These are phyloP conservation scores for Penicillium paxilli DNA, from an alignment of 495 filamentous ascomycete genomes.

Conservation along the genomic window DNA sequence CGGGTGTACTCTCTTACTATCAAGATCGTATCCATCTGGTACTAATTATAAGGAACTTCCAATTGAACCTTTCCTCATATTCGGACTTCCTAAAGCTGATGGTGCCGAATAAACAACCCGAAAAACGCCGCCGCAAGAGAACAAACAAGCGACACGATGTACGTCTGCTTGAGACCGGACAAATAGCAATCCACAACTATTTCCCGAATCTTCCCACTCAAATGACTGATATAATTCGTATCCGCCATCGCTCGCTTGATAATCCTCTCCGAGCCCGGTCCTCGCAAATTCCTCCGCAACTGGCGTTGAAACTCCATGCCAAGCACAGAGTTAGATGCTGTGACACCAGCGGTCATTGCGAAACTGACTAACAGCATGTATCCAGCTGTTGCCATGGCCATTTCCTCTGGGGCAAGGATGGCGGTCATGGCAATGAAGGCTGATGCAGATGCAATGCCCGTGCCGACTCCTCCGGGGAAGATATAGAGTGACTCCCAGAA, in stretches of 20 bases:
- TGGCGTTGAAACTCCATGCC: slow-evolving; percentile 33
- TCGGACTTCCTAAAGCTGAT: slow-evolving; percentile 29
- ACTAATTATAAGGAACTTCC: no score
- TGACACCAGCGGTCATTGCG: slow-evolving; percentile 53
- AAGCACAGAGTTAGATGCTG: slow-evolving; percentile 45
- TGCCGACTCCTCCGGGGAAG: slow-evolving; percentile 57
- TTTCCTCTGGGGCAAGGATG: slow-evolving; percentile 48
- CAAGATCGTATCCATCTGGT: no score
- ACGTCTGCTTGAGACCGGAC: slow-evolving; percentile 35
- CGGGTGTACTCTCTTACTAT: no score
- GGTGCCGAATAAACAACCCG: slow-evolving; percentile 30
- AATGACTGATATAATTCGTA: slow-evolving; percentile 34
- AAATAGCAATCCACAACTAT: slow-evolving; percentile 38
- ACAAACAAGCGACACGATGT: slow-evolving; percentile 31
- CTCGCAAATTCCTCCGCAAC: slow-evolving; percentile 27
- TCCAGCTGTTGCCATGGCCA: slow-evolving; percentile 56
- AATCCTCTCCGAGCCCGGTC: slow-evolving; percentile 27
- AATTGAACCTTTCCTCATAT: no score
- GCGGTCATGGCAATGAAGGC: slow-evolving; percentile 59
- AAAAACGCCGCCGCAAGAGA: slow-evolving; percentile 29
- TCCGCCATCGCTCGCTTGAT: slow-evolving; percentile 38
- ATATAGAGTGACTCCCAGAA: slow-evolving; percentile 65
- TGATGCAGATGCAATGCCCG: slow-evolving; percentile 51
- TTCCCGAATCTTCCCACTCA: slow-evolving; percentile 30
- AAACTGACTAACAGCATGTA: slow-evolving; percentile 53